phyloP scores from a whole-genome alignment of 2,329 filamentous ascomycete species.

The Nannizzia gypsea region DNA sequence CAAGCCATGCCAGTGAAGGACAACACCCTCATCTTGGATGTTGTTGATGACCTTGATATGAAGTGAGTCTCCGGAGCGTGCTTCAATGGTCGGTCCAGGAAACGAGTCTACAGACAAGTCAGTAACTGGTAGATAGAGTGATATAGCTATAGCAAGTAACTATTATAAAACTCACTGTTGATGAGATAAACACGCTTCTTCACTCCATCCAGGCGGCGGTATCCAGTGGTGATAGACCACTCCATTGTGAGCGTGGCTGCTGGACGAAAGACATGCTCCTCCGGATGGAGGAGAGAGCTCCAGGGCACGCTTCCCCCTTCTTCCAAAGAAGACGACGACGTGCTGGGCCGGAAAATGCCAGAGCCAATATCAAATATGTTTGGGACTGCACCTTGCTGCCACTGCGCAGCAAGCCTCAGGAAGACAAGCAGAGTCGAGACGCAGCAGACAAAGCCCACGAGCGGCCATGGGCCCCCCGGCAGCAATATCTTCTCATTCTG shows the following conservation, averaged over 20 bases:
- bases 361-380: neutral
- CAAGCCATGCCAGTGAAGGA: constrained; percentile 40
- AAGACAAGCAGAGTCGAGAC: neutral
- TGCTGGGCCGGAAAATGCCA: neutral
- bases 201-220: constrained; percentile 40
- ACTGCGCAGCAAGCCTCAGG: neutral
- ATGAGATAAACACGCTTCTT: constrained; percentile 40
- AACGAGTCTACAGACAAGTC: constrained; percentile 26
- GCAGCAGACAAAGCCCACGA: neutral
- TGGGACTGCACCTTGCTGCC: neutral
- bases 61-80: constrained; percentile 36
- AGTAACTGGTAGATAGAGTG: neutral
- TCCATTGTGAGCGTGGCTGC: constrained; percentile 24
- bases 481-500: neutral
- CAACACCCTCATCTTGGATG: constrained; percentile 28
- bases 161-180: constrained; percentile 37
- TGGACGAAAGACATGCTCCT: constrained; percentile 31
- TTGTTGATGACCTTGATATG: constrained; percentile 35
- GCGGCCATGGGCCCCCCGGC: neutral
- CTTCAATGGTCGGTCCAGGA: constrained; percentile 41
- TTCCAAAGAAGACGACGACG: no score
- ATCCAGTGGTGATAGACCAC: constrained; percentile 33
- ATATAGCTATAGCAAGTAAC: no score
- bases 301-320: neutral
- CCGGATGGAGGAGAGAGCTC: constrained; percentile 27